Evolutionary conservation across 2,329 filamentous ascomycete species (phyloP).

Genomic region (Beauveria pseudobassiana): DNA sequence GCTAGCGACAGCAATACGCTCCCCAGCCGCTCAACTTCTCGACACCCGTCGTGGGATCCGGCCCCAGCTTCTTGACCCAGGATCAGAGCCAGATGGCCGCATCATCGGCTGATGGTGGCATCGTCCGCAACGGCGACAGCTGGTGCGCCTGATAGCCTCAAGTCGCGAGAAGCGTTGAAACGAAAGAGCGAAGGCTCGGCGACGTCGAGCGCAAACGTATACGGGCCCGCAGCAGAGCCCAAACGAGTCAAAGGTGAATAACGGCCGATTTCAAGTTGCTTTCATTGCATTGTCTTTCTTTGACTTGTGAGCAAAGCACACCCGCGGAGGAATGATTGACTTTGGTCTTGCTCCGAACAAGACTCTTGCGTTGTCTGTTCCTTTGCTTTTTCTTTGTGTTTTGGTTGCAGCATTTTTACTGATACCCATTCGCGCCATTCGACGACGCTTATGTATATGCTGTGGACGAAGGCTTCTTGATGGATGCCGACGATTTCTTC

Average conservation of each 20-base stretch:
- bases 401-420: slow-evolving; percentile 1
- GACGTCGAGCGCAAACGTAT: background rate
- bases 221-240: background rate
- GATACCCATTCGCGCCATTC: slow-evolving; percentile 7
- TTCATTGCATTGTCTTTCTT: background rate
- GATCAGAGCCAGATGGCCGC: slow-evolving; percentile 30
- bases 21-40: slow-evolving; percentile 86
- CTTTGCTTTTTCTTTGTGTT: background rate
- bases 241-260: slow-evolving; percentile 13
- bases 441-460: slow-evolving; percentile 10
- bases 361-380: background rate
- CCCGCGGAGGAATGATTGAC: background rate
- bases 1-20: slow-evolving; percentile 73
- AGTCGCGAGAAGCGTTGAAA: slow-evolving; percentile 6
- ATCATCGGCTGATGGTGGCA: background rate
- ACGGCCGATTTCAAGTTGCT: background rate
- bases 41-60: slow-evolving; percentile 62
- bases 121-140: background rate
- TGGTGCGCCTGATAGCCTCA: background rate
- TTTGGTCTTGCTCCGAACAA: background rate
- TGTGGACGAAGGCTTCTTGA: background rate
- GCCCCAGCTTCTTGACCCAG: slow-evolving; percentile 56
- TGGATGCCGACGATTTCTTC: background rate
- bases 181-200: slow-evolving; percentile 9
- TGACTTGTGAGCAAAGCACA: background rate